These are phyloP conservation scores for Polymyxa betae DNA, from an alignment of 208 protist genomes.

Conservation along the genomic window DNA sequence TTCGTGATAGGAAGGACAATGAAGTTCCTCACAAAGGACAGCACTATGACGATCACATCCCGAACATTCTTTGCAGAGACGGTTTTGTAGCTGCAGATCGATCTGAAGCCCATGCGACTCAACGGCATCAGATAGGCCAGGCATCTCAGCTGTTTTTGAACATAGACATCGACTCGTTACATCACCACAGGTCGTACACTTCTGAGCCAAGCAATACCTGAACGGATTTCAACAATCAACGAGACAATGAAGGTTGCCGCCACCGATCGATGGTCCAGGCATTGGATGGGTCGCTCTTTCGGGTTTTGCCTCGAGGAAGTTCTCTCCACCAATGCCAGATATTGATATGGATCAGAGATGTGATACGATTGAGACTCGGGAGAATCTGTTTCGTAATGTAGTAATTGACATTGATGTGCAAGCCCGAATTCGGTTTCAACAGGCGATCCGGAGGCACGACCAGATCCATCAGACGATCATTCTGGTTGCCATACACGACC, in stretches of 20 bases:
- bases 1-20: background rate
- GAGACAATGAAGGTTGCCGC: background rate
- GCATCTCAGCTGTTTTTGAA: background rate
- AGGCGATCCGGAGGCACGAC: background rate
- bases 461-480: background rate
- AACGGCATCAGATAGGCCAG: background rate
- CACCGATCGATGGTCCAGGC: background rate
- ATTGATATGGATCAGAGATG: background rate
- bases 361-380: background rate
- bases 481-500: background rate
- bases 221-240: too few species aligned
- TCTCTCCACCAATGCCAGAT: background rate
- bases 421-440: background rate
- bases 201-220: too few species aligned
- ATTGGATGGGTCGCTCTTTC: background rate
- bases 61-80: background rate
- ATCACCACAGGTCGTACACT: too few species aligned
- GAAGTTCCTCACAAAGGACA: background rate
- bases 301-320: background rate
- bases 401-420: background rate
- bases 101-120: background rate
- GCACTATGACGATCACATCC: background rate
- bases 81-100: background rate
- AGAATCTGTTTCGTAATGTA: constrained; percentile 4
- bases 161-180: background rate